phyloP scores from a whole-genome alignment of 768 basidiomycete species.

The Psilocybe tampanensis region DNA sequence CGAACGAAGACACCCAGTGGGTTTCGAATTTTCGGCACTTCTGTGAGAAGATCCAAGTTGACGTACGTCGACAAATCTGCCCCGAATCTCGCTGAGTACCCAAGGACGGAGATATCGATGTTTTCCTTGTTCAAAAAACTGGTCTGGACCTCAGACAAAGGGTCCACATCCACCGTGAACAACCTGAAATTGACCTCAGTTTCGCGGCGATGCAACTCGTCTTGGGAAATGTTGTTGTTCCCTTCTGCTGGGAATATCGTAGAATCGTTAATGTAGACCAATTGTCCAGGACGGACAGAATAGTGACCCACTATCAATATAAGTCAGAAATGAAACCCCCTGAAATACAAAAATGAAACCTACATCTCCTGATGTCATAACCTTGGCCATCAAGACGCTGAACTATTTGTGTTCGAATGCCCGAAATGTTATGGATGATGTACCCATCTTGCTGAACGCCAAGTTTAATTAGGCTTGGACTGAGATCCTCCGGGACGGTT shows the following conservation, averaged over 20 bases:
- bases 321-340: constrained; percentile 2
- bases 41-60: constrained; percentile 18
- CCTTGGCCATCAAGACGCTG: constrained; percentile 82
- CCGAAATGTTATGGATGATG: constrained; percentile 74
- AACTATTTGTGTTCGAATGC: constrained; percentile 77
- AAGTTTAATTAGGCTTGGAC: constrained; percentile 70
- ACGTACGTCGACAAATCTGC: constrained; percentile 49
- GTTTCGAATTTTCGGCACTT: constrained; percentile 46
- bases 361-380: constrained; percentile 85
- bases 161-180: constrained; percentile 54
- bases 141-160: constrained; percentile 41
- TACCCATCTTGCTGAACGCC: constrained; percentile 66
- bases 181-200: constrained; percentile 61
- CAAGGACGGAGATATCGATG: constrained; percentile 55
- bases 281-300: constrained; percentile 75
- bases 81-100: constrained; percentile 72
- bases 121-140: constrained; percentile 35
- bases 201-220: constrained; percentile 26
- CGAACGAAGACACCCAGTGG: constrained; percentile 57
- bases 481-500: constrained; percentile 62
- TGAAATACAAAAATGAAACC: constrained; percentile 25
- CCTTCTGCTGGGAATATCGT: constrained; percentile 39
- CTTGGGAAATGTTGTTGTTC: constrained; percentile 27
- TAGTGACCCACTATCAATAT: constrained; percentile 73
- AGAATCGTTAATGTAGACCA: constrained; percentile 79